Percentiles rank a stretch among this genome's conserved stretches.
phyloP scores from a whole-genome alignment of 495 filamentous ascomycete species.

The Tetracladium setigerum region DNA sequence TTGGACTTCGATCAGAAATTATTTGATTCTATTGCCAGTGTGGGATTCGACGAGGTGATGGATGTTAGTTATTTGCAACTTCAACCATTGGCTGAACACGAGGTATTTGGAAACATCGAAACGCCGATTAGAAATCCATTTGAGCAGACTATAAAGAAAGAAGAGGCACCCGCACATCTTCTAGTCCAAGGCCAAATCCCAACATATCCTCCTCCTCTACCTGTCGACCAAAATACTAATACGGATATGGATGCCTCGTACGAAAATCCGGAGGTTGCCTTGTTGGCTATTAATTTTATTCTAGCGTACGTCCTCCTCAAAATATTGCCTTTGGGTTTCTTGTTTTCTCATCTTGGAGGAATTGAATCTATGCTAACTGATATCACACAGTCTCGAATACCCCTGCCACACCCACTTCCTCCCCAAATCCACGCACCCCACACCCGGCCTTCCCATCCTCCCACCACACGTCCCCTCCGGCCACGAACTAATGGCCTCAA shows the following conservation, averaged over 20 bases:
- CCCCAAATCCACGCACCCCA: slow-evolving; percentile 20
- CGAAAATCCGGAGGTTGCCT: too few relatives aligned
- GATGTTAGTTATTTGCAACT: slow-evolving; percentile 10
- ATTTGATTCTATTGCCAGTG: slow-evolving; percentile 3
- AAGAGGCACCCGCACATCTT: too few relatives aligned
- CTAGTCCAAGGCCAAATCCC: too few relatives aligned
- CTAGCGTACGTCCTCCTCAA: slow-evolving; percentile 30
- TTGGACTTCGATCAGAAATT: too few relatives aligned
- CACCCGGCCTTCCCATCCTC: neutral
- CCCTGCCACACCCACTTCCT: slow-evolving; percentile 41
- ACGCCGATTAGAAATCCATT: too few relatives aligned
- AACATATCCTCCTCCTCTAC: too few relatives aligned
- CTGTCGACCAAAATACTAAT: too few relatives aligned
- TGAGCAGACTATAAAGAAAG: too few relatives aligned
- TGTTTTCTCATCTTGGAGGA: neutral
- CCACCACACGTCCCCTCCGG: slow-evolving; percentile 23
- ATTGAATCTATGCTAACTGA: slow-evolving; percentile 1
- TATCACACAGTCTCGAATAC: slow-evolving; percentile 34
- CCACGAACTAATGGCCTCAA: slow-evolving; percentile 39
- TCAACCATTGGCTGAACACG: too few relatives aligned
- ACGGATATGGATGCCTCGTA: too few relatives aligned
- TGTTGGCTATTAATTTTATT: slow-evolving; percentile 41
- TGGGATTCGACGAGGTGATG: slow-evolving; percentile 14
- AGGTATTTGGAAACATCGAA: too few relatives aligned
- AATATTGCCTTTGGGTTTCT: neutral